Evolutionary conservation across 495 filamentous ascomycete genomes (phyloP), one percentile per base, ranked within the genome.

Genomic region (Penicillium nucicola): DNA sequence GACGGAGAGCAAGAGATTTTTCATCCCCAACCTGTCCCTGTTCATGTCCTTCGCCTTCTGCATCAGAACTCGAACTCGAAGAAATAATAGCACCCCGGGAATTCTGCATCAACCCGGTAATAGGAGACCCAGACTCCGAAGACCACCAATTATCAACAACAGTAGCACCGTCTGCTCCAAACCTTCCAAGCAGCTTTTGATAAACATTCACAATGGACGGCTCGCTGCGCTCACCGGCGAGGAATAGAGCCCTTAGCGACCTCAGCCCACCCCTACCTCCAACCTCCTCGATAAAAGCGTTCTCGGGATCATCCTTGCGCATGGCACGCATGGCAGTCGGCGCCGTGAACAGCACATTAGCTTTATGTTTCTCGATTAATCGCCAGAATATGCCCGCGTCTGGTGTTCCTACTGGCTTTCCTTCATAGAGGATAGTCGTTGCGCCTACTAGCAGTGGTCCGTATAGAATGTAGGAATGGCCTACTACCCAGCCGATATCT

Each of bases 61-160:
- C 25, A 28, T 9, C 25, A 28, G 25, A 53, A 60, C 11, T 17
- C 17, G 25, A 53, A 60, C 11, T 17, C 17, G 11, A 17, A 20
- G 20, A 12, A 23, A 51, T 52, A 4, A 41, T 23, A 15, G 47
- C 70, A 4, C 79, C 71, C 11, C 53, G 48, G 42, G 67, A 57
- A 11, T 61, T 42, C 30, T 95, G 71, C 6, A 88, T 84, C 20
- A 95, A 72, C 1, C 89, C 91, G 0, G 91, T 85, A 52, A 97
- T 96, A 5, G 92, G 92, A 4, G 86, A 89, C 7, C 92, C 92
- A 1, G 87, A 89, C 67, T 96, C 92, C 1, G 89, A 92, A 3
- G 88, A 92, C 92, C 92, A 97, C 92, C 92, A 97, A 62, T 96
- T 95, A 64, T 97, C 92, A 42, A 96, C 77, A 13, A 96, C 88